phyloP scores from a whole-genome alignment of 139 green algal genomes.

The Tetraselmis chui region DNA sequence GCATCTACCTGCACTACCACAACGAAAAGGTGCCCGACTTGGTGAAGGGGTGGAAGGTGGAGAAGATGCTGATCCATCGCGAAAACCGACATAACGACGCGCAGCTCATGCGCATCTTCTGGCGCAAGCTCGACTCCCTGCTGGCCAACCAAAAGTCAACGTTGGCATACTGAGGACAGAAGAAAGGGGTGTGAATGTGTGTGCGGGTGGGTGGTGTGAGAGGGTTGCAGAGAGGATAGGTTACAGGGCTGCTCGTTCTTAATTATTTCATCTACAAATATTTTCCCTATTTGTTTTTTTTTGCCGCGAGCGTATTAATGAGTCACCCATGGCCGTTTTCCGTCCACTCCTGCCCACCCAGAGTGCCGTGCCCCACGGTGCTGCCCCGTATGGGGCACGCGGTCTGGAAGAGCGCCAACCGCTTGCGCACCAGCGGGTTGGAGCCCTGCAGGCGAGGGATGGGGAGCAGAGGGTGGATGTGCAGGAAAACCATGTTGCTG shows the following conservation, averaged over 20 bases:
- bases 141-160: constrained; percentile 16
- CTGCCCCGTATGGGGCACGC: not conserved
- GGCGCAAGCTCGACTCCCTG: constrained; percentile 18
- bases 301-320: too few relatives aligned
- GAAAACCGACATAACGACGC: constrained; percentile 26
- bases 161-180: constrained; percentile 15
- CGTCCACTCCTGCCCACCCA: too few relatives aligned
- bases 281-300: too few relatives aligned
- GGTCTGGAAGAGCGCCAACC: not conserved
- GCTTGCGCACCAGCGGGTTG: not conserved
- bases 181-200: too few relatives aligned
- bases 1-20: constrained; percentile 36
- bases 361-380: not conserved
- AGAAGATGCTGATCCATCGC: constrained; percentile 25
- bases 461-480: not conserved
- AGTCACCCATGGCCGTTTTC: too few relatives aligned
- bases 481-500: not conserved
- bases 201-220: too few relatives aligned
- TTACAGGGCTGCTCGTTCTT: too few relatives aligned
- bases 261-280: too few relatives aligned
- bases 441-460: not conserved
- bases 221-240: too few relatives aligned
- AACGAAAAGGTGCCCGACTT: constrained; percentile 26
- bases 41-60: constrained; percentile 44
- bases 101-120: constrained; percentile 23